Evolutionary conservation across 768 basidiomycete species (phyloP), one percentile per base, ranked within the genome.

Genomic region (Mycena leptocephala): DNA sequence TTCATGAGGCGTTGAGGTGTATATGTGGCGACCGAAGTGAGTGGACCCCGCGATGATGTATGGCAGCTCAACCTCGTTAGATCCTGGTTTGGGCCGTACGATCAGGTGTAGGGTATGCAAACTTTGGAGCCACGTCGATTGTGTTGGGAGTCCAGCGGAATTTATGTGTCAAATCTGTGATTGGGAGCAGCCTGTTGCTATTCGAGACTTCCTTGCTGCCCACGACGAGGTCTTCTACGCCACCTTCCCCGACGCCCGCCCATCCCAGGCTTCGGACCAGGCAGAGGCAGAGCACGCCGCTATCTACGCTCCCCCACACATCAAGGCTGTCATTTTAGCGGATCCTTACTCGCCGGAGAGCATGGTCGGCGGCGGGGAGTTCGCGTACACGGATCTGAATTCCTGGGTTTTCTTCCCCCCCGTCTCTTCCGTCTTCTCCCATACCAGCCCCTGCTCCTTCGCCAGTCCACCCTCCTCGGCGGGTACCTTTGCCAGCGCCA

Each of bases 181-280:
- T 11, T 46, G 16, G 43, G 43, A 16, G 43, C 43, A 46, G 14
- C 43, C 43, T 46, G 5, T 46, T 46, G 16, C 13, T 46, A 46
- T 46, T 46, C 22, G 43, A 46, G 7, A n/a, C n/a, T n/a, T 76
- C 5, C 56, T 26, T 2, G 9, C 7, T 18, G 56, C 32, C 8
- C 30, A 66, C 26, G 70, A 76, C 75, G 69, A 70, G 26, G 18
- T 70, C 1, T 76, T 76, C 70, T 76, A 76, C 32, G 64, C 69
- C 0, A 66, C 63, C 33, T 76, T 76, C 58, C 75, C 69, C 69
- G 51, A 61, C 43, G 63, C 75, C 24, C 69, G 70, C 14, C 71
- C 63, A 14, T 9, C 39, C 16, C 55, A 39, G 9, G 39, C 16
- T 28, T 26, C 28, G 2, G 24, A 13, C 1, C 32, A 39, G 26